phyloP scores from a whole-genome alignment of 495 filamentous ascomycete genomes.

The Trichoderma parareesei region DNA sequence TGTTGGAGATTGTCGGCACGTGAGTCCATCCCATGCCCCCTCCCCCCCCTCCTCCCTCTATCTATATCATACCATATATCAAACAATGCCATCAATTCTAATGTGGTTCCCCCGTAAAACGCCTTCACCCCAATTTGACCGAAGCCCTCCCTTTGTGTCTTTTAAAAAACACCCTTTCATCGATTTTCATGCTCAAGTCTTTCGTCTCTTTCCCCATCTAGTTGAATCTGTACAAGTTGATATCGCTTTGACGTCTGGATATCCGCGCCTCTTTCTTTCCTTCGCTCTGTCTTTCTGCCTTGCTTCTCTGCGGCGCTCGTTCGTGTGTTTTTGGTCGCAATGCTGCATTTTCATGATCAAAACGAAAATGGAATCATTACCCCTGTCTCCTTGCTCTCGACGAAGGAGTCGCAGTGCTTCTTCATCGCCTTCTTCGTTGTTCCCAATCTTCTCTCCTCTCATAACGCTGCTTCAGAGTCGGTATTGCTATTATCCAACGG shows the following conservation, averaged over 20 bases:
- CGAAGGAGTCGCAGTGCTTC: too few relatives aligned
- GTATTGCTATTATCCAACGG: constrained; percentile 16
- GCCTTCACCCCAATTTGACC: neutral
- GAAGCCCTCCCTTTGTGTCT: neutral
- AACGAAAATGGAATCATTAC: too few relatives aligned
- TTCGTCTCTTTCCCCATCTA: neutral
- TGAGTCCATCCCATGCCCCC: neutral
- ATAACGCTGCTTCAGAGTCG: neutral
- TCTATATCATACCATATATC: constrained; percentile 8
- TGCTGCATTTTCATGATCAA: neutral
- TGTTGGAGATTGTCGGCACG: neutral
- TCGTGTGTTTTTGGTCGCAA: neutral
- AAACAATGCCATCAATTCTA: neutral
- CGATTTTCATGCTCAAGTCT: neutral
- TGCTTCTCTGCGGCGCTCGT: neutral
- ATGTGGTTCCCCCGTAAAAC: neutral
- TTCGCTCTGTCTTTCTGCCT: neutral
- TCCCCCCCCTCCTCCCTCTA: neutral
- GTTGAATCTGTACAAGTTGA: neutral
- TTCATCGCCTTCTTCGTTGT: too few relatives aligned
- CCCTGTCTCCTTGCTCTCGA: too few relatives aligned
- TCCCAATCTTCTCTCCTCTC: neutral
- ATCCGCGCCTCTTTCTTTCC: too few relatives aligned
- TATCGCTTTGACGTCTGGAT: too few relatives aligned
- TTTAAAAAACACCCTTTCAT: neutral